Base-by-base conservation (phyloP, 768 basidiomycete species). In the Trametes elegans region DNA sequence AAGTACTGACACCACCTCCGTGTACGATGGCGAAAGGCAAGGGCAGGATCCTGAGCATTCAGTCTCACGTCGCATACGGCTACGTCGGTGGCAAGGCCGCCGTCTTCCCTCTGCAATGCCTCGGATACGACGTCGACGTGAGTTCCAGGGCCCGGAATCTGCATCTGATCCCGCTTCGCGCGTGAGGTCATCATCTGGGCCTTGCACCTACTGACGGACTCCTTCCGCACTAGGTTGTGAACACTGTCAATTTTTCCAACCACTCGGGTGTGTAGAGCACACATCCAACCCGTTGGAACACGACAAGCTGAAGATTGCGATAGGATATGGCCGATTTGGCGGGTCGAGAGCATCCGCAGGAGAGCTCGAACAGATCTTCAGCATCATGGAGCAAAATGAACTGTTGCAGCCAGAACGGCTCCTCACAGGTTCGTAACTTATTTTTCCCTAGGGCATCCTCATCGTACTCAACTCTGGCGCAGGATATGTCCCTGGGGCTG, bases 61-160 rank as follows among this genome's bases (percentile, higher is more conserved):
- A 98, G 64, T 93, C 90, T 2, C 96, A 98, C 64, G 96, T 98
- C 54, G 83, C 88, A 9, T 92, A 86, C 61, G 96, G 96, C 43
- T 98, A 96, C 65, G 96, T 95, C 7, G 96, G 95, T 54, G 85
- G 86, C 24, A 90, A 89, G 67, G 87, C 87, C 8, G 87, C 88
- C 0, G 79, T 84, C 5, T 89, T 88, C 63, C 85, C 87, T 1
- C 82, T 83, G 60, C 96, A 82, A 77, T 91, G 78, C 57, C 81
- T 98, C 40, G 96, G 93, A 10, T 98, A 88, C 71, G 93, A 99
- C 62, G 95, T 98, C 40, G 97, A 99, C 76, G 93, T 92, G 69
- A 71, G 81, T 34, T 5, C 16, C 14, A 7, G 10, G 46, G 24
- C 5, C 32, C 14, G 32, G 42, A 31, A 53, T 44, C 51, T 45